Percentiles rank a stretch among this genome's conserved stretches.
Evolutionary conservation across 306 rosid species (phyloP).

Genomic region (Quercus cerris): DNA sequence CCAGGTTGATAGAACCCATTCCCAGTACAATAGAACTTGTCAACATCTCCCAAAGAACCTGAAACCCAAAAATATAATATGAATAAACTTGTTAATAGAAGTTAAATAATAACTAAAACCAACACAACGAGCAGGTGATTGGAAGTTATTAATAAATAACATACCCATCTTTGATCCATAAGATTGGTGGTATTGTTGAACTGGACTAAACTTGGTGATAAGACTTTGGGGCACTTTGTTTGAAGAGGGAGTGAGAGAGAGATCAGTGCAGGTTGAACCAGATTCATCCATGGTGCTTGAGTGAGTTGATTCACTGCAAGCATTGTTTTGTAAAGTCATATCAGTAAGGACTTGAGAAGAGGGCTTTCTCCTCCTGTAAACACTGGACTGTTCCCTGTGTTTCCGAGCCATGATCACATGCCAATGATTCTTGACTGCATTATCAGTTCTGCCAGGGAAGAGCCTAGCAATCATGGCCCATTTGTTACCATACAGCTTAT

Average conservation of each 20-base stretch:
- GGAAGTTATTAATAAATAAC: neutral
- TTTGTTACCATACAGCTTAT: conserved; percentile 74
- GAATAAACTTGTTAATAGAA: neutral
- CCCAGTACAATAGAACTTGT: conserved; percentile 23
- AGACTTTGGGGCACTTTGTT: conserved; percentile 6
- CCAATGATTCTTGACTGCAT: conserved; percentile 95
- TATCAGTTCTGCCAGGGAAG: conserved; percentile 91
- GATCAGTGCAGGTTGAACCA: conserved; percentile 64
- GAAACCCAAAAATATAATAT: conserved; percentile 12
- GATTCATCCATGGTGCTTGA: conserved; percentile 60
- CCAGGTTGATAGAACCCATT: conserved; percentile 8
- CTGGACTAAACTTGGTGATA: conserved; percentile 9
- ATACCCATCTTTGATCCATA: conserved; percentile 39
- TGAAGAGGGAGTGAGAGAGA: conserved; percentile 53
- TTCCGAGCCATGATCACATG: conserved; percentile 89
- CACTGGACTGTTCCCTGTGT: conserved; percentile 56
- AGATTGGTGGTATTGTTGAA: conserved; percentile 20
- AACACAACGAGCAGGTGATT: neutral
- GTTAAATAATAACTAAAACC: neutral
- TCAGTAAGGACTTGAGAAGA: conserved; percentile 13
- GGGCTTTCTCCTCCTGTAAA: conserved; percentile 56
- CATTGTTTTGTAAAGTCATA: conserved; percentile 30
- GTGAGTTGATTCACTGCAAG: conserved; percentile 50
- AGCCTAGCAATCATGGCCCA: conserved; percentile 89
- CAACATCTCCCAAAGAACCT: conserved; percentile 31